Base-by-base conservation (phyloP, 1,139 yeast species). In the Magnusiomyces sp. region DNA sequence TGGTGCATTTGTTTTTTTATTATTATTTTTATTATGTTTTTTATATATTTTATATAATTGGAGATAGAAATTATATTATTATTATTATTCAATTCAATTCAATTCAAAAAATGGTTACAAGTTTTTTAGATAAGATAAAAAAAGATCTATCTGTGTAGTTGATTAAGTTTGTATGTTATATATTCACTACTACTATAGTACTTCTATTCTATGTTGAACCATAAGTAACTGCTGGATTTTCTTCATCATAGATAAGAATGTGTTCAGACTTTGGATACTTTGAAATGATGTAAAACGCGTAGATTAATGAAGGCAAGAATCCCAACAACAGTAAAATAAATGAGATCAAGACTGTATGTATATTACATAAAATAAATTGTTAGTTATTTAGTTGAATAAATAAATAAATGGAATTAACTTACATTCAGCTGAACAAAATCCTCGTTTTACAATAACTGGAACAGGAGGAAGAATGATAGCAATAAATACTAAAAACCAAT, bases 291-390 rank as follows among this genome's bases (percentile, higher is more conserved):
- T 67, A 67, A 65, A 67, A 62, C 1, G 71, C 64, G 54, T 67
- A 71, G 49, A 65, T 57, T 19, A 65, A 56, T 5, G 95, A 95
- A 0, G 95, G 95, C 55, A 87, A 64, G 66, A 78, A 83, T 2
- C 95, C 95, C 44, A 87, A 71, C 47, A 82, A 57, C 64, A 86
- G 82, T 48, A 87, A 72, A 37, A 83, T 72, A 47, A 86, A 70
- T 64, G 86, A 87, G 59, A 86, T 80, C 68, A 79, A 71, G 58
- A 80, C 68, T 66, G 46, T 17, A 43, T 10, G 32, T 33, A 20
- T 32, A 16, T 7, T n/a, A 3, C 23, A 14, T 14, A 32, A 40
- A 17, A 20, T 9, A 20, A 17, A 16, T 43, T 16, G 40, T 14
- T 33, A 39, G 32, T 40, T 14, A 3, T 4, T 41, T 19, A 2